Evolutionary conservation across 495 filamentous ascomycete genomes (phyloP), one percentile per base, ranked within the genome.

Genomic region (Neurospora sp.): DNA sequence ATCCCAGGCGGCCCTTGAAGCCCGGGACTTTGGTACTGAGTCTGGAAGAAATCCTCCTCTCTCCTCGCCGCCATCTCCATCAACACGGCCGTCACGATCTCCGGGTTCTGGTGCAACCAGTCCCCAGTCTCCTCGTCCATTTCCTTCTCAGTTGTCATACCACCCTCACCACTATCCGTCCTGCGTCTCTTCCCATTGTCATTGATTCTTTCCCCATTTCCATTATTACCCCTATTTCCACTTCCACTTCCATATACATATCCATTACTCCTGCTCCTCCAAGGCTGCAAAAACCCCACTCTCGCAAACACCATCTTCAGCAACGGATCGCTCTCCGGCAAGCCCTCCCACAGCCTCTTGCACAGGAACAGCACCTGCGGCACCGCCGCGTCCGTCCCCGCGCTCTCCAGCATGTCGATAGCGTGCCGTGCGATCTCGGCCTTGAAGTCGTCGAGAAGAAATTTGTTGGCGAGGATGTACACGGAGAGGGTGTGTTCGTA

Each of bases 371-470:
- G 77, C 2, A 86, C 81, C 39, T 81, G 70, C 20, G 77, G 77
- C 4, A 79, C 77, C 18, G 82, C 82, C 1, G 84, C 83, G 72
- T 85, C 82, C 1, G 82, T 66, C 1, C 84, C 83, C 5, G 82
- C 83, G 16, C 80, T 80, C 75, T 85, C 84, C n/a, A 86, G 83
- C 79, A 83, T 81, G 78, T 85, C 82, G 73, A 85, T 77, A 69
- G 80, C 77, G 20, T 71, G 75, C 27, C 79, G 80, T 9, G 82
- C 79, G 16, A 86, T 76, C 16, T 79, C 80, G 18, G 41, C 46
- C 75, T 85, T 84, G 79, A 86, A 82, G 38, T 80, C 82, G n/a
- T 81, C 78, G 39, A 85, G 79, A 46, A 84, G 76, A 73, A 82
- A 85, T 40, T 83, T 80, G 74, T 84, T 81, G 27, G 84, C 84